Percentiles rank a stretch among this genome's conserved stretches.
Evolutionary conservation across 2,329 filamentous ascomycete species (phyloP).

Genomic region (Colletotrichum godetiae): DNA sequence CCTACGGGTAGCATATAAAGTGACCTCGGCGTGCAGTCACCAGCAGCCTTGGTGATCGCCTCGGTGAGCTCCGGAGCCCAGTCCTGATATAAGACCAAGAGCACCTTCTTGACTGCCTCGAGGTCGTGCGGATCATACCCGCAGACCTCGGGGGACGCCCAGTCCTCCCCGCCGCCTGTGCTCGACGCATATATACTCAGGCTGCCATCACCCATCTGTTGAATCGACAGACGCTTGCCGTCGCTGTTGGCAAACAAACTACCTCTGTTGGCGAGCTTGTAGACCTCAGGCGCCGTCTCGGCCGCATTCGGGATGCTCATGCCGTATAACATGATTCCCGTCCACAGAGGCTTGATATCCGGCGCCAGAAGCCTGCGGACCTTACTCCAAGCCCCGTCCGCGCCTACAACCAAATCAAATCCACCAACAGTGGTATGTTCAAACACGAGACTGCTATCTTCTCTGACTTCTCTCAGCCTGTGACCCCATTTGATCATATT

Average conservation of each 20-base stretch:
- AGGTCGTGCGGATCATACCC: conserved; percentile 56
- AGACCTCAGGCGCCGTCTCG: conserved; percentile 53
- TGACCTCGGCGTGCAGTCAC: conserved; percentile 51
- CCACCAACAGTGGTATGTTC: conserved; percentile 45
- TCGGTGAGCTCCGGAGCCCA: conserved; percentile 56
- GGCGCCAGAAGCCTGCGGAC: conserved; percentile 49
- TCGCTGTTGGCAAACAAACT: conserved; percentile 57
- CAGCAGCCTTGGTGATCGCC: conserved; percentile 53
- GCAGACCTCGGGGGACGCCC: conserved; percentile 51
- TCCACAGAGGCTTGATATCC: conserved; percentile 55
- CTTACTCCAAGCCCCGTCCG: conserved; percentile 52
- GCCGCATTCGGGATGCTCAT: conserved; percentile 55
- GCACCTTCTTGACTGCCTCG: conserved; percentile 48
- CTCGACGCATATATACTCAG: conserved; percentile 53
- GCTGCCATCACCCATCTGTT: conserved; percentile 60
- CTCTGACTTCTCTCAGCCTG: conserved; percentile 53
- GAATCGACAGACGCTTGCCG: conserved; percentile 51
- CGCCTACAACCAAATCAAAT: conserved; percentile 53
- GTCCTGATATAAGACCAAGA: conserved; percentile 51
- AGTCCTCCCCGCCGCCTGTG: conserved; percentile 51
- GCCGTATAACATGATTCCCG: conserved; percentile 56
- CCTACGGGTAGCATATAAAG: conserved; percentile 66
- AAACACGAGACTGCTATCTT: conserved; percentile 50
- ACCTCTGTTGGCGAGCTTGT: conserved; percentile 58
- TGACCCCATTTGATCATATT: conserved; percentile 59